These are phyloP conservation scores for Nepenthes mirabilis DNA, from an alignment of 148 eudicot species.

Conservation along the genomic window DNA sequence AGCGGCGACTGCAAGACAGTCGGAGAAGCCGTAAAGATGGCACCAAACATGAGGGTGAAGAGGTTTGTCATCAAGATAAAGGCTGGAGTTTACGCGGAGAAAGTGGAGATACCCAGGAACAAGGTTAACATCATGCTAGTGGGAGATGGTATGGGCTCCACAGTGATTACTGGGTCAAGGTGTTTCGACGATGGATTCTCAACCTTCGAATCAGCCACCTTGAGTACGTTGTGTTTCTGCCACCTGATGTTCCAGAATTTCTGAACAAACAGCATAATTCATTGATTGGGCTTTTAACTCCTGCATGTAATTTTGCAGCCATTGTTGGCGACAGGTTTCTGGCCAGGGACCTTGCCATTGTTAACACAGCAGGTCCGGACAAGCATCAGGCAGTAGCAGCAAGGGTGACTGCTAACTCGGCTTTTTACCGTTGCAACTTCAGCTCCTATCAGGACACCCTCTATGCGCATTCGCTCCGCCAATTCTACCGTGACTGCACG, in stretches of 20 bases:
- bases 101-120: conserved; percentile 39
- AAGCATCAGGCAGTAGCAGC: conserved; percentile 64
- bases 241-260: background rate
- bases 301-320: conserved; percentile 22
- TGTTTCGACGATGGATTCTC: conserved; percentile 47
- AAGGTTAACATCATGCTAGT: conserved; percentile 44
- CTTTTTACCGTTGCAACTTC: conserved; percentile 44
- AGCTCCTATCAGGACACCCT: conserved; percentile 61
- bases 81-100: conserved; percentile 43
- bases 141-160: conserved; percentile 54
- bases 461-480: conserved; percentile 55
- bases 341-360: conserved; percentile 49
- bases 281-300: background rate
- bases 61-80: conserved; percentile 40
- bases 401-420: conserved; percentile 50
- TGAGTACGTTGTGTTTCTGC: conserved; percentile 23
- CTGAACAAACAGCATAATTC: background rate
- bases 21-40: conserved; percentile 33
- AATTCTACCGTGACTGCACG: conserved; percentile 46
- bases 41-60: conserved; percentile 32
- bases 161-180: conserved; percentile 42
- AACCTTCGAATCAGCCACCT: conserved; percentile 47
- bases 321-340: conserved; percentile 53
- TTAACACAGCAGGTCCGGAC: conserved; percentile 40
- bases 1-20: conserved; percentile 29